Evolutionary conservation across 1,139 yeast species (phyloP).

Genomic region (Pichia sp.): DNA sequence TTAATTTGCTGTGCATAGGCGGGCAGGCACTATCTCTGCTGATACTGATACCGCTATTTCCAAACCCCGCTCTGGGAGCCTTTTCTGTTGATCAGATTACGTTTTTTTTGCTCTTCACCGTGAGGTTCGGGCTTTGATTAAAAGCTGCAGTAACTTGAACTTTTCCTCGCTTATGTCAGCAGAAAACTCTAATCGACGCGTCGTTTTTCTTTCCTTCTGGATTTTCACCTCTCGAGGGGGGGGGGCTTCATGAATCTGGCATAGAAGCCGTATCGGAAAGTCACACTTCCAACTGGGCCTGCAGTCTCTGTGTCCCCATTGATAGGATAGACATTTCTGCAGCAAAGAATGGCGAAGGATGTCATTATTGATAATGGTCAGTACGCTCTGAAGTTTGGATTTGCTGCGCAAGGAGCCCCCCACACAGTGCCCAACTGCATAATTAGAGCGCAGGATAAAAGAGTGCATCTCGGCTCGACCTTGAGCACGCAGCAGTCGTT

Average conservation of each 20-base stretch:
- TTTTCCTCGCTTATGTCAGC: not conserved
- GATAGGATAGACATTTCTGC: no score
- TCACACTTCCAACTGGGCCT: no score
- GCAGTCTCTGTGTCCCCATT: not conserved
- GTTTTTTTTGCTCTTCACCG: not conserved
- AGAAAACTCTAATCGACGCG: not conserved
- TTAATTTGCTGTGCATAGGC: not conserved
- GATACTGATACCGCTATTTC: not conserved
- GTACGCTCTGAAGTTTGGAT: constrained; percentile 75
- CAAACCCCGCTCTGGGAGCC: not conserved
- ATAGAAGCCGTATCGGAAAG: no score
- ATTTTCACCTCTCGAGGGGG: not conserved
- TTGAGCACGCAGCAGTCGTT: constrained; percentile 41
- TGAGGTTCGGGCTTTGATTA: not conserved
- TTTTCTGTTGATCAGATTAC: not conserved
- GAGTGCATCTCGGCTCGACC: constrained; percentile 70
- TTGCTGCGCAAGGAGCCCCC: constrained; percentile 41
- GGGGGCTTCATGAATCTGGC: not conserved
- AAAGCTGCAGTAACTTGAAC: not conserved
- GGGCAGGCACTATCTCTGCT: not conserved
- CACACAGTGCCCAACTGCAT: constrained; percentile 62
- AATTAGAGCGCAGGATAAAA: constrained; percentile 70
- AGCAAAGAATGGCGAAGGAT: constrained; percentile 19
- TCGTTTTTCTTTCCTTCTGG: not conserved
- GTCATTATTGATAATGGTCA: constrained; percentile 82